These are phyloP conservation scores for Dysphania ambrosioides DNA, from an alignment of 148 eudicot genomes.

Conservation along the genomic window DNA sequence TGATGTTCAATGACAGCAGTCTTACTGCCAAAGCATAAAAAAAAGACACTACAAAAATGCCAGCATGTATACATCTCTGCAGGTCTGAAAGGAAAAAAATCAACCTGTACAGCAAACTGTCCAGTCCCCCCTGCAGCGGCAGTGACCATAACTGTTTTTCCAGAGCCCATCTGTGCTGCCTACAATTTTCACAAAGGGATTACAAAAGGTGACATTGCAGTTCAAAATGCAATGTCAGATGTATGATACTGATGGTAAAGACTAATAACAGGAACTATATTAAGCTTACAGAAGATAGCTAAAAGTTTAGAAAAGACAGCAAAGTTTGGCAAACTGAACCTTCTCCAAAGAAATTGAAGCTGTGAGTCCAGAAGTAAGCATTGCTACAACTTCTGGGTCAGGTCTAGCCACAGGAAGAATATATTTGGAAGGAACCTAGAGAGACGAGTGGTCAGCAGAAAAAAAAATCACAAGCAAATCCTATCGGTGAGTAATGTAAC, in stretches of 20 bases:
- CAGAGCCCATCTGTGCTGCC: conserved; percentile 87
- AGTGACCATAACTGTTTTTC: conserved; percentile 81
- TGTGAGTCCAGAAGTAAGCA: conserved; percentile 98
- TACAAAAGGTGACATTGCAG: background rate
- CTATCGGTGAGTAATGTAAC: background rate
- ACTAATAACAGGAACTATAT: background rate
- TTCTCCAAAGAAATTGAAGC: conserved; percentile 94
- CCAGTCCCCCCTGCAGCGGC: conserved; percentile 99
- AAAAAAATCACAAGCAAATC: background rate
- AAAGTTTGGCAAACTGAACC: conserved; percentile 35
- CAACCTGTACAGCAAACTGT: conserved; percentile 98
- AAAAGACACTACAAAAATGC: background rate
- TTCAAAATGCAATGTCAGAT: background rate
- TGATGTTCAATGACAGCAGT: background rate
- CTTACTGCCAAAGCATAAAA: background rate
- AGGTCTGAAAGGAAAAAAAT: background rate
- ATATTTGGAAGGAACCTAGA: conserved; percentile 75
- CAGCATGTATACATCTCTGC: background rate
- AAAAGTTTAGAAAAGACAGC: background rate
- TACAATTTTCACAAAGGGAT: conserved; percentile 29
- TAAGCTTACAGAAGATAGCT: background rate
- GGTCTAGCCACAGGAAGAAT: conserved; percentile 92
- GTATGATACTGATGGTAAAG: background rate
- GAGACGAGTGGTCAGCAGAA: conserved; percentile 11
- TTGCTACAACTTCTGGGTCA: conserved; percentile 93